A percentile compares a stretch with the other conserved stretches of the same genome.
Evolutionary conservation across 768 basidiomycete species (phyloP).

Genomic region (Suillus subalutaceus): DNA sequence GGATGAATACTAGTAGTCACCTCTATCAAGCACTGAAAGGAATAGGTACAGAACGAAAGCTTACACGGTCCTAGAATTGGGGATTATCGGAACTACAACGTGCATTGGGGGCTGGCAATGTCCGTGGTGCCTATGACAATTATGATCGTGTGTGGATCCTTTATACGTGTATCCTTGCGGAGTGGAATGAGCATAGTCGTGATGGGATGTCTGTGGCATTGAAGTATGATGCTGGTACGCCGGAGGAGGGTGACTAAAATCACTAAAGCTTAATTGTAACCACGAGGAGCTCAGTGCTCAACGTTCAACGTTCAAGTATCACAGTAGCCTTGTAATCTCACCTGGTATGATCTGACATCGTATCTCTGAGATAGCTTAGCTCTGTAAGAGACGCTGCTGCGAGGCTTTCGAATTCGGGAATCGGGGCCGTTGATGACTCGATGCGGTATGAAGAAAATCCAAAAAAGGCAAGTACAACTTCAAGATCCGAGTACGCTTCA

Average conservation of each 20-base stretch:
- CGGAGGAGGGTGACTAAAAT: not conserved
- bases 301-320: not conserved
- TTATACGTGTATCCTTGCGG: not conserved
- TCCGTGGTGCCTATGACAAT: not conserved
- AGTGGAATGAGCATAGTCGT: not conserved
- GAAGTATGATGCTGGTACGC: slow-evolving; percentile 4
- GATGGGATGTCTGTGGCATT: not conserved
- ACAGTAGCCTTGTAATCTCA: not conserved
- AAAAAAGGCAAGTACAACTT: not conserved
- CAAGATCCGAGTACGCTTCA: not conserved
- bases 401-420: not conserved
- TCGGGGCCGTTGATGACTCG: not conserved
- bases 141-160: too few species aligned
- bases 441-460: not conserved
- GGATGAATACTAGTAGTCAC: not conserved
- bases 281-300: not conserved
- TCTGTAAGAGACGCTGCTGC: not conserved
- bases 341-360: not conserved
- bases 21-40: not conserved
- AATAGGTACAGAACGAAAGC: not conserved
- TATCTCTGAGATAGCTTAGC: not conserved
- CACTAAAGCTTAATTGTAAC: not conserved
- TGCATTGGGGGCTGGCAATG: not conserved
- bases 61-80: not conserved
- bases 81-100: not conserved